Base-by-base conservation (phyloP, 768 basidiomycete genomes). In the Nidularia sp. region DNA sequence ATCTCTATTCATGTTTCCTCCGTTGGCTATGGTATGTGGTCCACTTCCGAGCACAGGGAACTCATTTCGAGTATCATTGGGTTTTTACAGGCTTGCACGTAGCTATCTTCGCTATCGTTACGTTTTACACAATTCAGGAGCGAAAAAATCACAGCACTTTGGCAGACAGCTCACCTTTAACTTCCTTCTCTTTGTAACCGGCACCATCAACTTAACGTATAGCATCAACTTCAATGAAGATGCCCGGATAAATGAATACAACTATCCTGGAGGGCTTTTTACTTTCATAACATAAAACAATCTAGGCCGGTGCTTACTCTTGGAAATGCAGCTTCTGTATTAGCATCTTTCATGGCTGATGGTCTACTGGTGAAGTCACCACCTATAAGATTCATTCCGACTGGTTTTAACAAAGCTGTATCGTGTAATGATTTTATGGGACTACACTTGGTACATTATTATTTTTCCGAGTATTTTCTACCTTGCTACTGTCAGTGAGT, bases 331-430 rank as follows among this genome's bases (percentile, higher is more conserved):
- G 64, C 66, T 6, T 55, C 66, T 10, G 54, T 62, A 18, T n/a
- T 65, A 12, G 51, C 70, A 39, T 69, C 72, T 9, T 60, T 73
- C 9, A 54, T 74, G 56, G 66, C 66, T 6, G 70, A 74, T 42
- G 74, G 57, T 1, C 49, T 75, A 43, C 61, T 77, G 55, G 76
- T 77, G 48, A 45, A 69, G 51, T 29, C 9, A 10, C 18, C 9
- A 10, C 9, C 22, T 29, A 45, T 9, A 10, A 8, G 45, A 9
- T 9, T 45, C 22, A 10, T 45, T 45, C n/a, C 36, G n/a, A 9
- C n/a, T 39, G 8, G 8, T 39, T 39, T 39, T 39, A 9, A 9
- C n/a, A 8, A 39, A 72, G 75, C 56, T 76, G 36, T 66, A 71
- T 50, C 70, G 72, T 18, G 70, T 66, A 43, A 66, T 53, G 12